Base-by-base conservation (phyloP, 225 moss, liverwort and hornwort species). In the Ulota crispa region DNA sequence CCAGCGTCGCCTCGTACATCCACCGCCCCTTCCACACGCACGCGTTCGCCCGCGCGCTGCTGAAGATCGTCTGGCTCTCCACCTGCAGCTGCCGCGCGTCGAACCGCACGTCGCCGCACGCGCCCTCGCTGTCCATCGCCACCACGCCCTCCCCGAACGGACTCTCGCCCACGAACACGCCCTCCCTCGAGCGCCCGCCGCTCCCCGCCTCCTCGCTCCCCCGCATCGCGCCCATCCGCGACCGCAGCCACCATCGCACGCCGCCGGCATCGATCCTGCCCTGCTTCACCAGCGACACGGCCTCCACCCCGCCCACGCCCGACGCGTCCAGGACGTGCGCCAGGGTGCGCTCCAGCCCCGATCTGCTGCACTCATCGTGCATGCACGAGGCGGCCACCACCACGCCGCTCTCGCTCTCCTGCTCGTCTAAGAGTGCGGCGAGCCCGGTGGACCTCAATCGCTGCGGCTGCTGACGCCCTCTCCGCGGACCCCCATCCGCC, bases 1-100 rank as follows among this genome's bases (percentile, higher is more conserved):
- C 99, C 81, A 99, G 74, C 1, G 96, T 99, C 39, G 91, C 99
- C 85, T 99, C 99, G 82, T 92, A 99, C 96, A 99, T 96, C 99
- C 99, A 99, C 65, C 90, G 87, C 45, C 99, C 99, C 47, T 88
- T 86, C 96, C 99, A 99, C 42, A 99, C 92, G 79, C 92, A 93
- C 43, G 93, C 84, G 80, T 99, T 99, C 21, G 96, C 96, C 0
- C 99, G 90, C 30, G 85, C 92, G 75, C 99, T 99, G 86, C 92
- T 99, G 79, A 99, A 99, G 73, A 89, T 93, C 28, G 89, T 87
- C 88, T 93, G 96, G 76, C 99, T 94, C 91, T 99, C 99, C 71
- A 99, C 39, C 21, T 82, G 85, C 85, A 99, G 84, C 82, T 36
- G 78, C 60, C 86, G 24, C 74, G 79, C 85, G 32, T 96, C 93